A percentile compares a stretch with the other conserved stretches of the same genome.
phyloP scores from a whole-genome alignment of 768 basidiomycete genomes.

The Mycena amicta region DNA sequence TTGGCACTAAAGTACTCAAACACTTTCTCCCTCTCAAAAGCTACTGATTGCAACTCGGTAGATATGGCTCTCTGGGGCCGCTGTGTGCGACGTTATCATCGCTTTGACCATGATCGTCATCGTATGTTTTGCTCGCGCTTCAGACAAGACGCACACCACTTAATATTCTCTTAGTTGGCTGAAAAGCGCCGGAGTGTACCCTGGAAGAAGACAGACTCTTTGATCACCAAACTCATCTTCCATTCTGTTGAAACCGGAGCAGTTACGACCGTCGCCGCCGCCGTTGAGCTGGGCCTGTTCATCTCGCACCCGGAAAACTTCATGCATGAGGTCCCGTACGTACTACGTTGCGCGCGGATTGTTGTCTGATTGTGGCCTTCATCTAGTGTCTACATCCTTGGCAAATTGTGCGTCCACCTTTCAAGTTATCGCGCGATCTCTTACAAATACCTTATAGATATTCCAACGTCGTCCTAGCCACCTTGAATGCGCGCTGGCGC shows the following conservation, averaged over 20 bases:
- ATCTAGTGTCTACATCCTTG: constrained; percentile 3
- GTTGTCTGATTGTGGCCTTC: not conserved
- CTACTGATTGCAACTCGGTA: not conserved
- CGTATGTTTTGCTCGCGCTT: constrained; percentile 10
- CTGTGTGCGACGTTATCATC: constrained; percentile 22
- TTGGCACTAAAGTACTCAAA: no score
- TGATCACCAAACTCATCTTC: constrained; percentile 12
- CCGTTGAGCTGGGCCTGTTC: constrained; percentile 7
- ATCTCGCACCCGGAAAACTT: constrained; percentile 1
- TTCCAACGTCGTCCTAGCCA: constrained; percentile 5
- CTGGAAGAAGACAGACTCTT: constrained; percentile 3
- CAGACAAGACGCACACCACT: not conserved
- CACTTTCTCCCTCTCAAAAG: no score
- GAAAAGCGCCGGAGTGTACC: not conserved
- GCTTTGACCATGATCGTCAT: constrained; percentile 22
- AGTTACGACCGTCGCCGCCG: constrained; percentile 9
- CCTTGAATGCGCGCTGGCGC: not conserved
- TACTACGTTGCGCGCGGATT: not conserved
- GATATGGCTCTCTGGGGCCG: constrained; percentile 23
- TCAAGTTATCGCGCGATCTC: not conserved
- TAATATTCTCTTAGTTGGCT: not conserved
- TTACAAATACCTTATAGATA: not conserved
- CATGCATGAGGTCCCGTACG: constrained; percentile 8
- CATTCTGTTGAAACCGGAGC: constrained; percentile 14
- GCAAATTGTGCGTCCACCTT: constrained; percentile 1